phyloP scores from a whole-genome alignment of 768 basidiomycete species.

The Leucocoprinus leucothites region DNA sequence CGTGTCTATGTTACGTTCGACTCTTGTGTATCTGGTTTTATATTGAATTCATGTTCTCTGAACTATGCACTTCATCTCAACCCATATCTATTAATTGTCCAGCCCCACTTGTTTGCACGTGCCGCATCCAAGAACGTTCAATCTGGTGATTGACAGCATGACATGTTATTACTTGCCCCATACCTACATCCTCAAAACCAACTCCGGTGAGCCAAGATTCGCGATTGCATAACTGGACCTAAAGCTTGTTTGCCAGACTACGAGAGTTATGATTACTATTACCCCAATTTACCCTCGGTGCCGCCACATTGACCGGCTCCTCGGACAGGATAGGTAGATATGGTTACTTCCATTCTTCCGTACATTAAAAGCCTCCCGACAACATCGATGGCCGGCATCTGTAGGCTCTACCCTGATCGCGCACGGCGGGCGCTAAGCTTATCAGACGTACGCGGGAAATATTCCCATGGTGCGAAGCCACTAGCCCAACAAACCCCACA shows the following conservation, averaged over 20 bases:
- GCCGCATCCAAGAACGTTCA: too few species aligned
- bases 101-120: not conserved
- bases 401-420: not conserved
- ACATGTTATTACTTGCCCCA: too few species aligned
- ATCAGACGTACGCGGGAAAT: not conserved
- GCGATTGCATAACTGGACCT: too few species aligned
- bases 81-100: not conserved
- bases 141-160: too few species aligned
- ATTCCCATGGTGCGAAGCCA: too few species aligned
- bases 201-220: too few species aligned
- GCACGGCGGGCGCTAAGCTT: not conserved
- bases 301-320: not conserved
- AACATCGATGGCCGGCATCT: not conserved
- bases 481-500: not conserved
- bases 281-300: not conserved
- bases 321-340: not conserved
- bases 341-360: conserved; percentile 1
- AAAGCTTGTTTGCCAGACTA: too few species aligned
- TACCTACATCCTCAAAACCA: too few species aligned
- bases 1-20: not conserved
- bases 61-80: not conserved
- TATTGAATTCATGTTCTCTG: not conserved
- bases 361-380: not conserved
- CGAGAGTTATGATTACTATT: too few species aligned
- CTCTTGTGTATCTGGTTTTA: not conserved